A percentile compares a stretch with the other conserved stretches of the same genome.
phyloP scores from a whole-genome alignment of 495 filamentous ascomycete genomes.

The Podospora pseudocomata region DNA sequence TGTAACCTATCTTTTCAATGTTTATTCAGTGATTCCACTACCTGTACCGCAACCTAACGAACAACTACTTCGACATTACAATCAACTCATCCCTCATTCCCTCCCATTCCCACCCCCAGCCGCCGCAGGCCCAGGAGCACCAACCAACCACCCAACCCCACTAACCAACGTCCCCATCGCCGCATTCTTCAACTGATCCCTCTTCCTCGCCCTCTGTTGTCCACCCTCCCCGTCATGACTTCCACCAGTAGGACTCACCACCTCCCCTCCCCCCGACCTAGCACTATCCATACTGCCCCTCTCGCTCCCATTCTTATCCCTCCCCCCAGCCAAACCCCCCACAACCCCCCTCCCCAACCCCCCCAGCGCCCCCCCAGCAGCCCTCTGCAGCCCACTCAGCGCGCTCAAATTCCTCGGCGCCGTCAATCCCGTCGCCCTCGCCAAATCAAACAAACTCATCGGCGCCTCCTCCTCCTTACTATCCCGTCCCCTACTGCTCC shows the following conservation, averaged over 20 bases:
- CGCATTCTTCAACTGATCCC: slow-evolving; percentile 78
- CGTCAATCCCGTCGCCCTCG: slow-evolving; percentile 69
- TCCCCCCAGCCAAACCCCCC: neutral
- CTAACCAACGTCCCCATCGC: slow-evolving; percentile 67
- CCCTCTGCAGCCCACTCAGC: slow-evolving; percentile 42
- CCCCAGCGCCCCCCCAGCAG: slow-evolving; percentile 13
- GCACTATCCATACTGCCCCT: slow-evolving; percentile 17
- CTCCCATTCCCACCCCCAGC: neutral
- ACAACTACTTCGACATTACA: too few relatives aligned
- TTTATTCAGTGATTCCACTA: neutral
- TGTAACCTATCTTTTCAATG: neutral
- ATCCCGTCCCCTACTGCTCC: slow-evolving; percentile 15
- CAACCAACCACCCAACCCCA: slow-evolving; percentile 83
- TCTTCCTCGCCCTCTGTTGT: slow-evolving; percentile 60
- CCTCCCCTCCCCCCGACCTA: neutral
- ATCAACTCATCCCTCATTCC: neutral
- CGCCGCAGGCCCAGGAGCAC: slow-evolving; percentile 55
- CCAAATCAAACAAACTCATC: slow-evolving; percentile 91
- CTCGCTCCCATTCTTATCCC: slow-evolving; percentile 12
- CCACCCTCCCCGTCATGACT: slow-evolving; percentile 32
- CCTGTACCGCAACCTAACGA: too few relatives aligned
- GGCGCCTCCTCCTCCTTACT: slow-evolving; percentile 68
- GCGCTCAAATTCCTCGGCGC: slow-evolving; percentile 56
- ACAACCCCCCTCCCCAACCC: neutral
- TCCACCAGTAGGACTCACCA: neutral